Evolutionary conservation across 2,329 filamentous ascomycete species (phyloP).

Genomic region (Purpureocillium takamizusanense): DNA sequence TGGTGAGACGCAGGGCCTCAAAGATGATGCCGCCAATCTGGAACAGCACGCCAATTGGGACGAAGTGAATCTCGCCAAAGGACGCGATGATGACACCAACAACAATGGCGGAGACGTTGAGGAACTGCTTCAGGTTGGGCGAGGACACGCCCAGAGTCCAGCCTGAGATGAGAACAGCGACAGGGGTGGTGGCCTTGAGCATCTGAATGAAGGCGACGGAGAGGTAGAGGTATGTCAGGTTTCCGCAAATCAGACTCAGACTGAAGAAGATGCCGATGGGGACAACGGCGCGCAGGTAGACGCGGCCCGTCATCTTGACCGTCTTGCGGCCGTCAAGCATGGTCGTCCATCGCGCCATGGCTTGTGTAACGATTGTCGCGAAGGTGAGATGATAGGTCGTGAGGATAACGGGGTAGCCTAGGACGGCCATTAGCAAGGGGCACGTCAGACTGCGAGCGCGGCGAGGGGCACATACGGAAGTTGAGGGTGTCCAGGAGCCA

Average conservation of each 20-base stretch:
- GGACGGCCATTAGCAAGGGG: constrained; percentile 6
- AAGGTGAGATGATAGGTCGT: constrained; percentile 95
- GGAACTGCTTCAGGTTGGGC: constrained; percentile 76
- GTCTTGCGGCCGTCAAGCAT: constrained; percentile 90
- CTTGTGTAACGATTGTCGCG: constrained; percentile 87
- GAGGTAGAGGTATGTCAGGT: constrained; percentile 90
- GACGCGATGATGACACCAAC: constrained; percentile 91
- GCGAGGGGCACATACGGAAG: constrained; percentile 44
- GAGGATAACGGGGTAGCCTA: constrained; percentile 68
- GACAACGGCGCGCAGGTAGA: constrained; percentile 88
- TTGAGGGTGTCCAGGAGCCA: constrained; percentile 82
- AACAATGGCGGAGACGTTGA: constrained; percentile 92
- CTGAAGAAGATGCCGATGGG: constrained; percentile 96
- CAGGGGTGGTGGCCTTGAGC: constrained; percentile 96
- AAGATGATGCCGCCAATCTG: constrained; percentile 72
- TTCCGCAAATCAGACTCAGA: constrained; percentile 91
- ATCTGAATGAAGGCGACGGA: constrained; percentile 98
- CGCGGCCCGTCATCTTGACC: constrained; percentile 91
- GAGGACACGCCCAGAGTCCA: constrained; percentile 81
- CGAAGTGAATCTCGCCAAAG: constrained; percentile 91
- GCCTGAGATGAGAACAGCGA: constrained; percentile 81
- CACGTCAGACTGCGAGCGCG: constrained; percentile 2
- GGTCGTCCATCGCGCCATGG: constrained; percentile 81
- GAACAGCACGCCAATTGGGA: constrained; percentile 68
- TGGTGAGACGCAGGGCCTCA: constrained; percentile 73